phyloP scores from a whole-genome alignment of 805 yeast species.

The Ogataea corticis region DNA sequence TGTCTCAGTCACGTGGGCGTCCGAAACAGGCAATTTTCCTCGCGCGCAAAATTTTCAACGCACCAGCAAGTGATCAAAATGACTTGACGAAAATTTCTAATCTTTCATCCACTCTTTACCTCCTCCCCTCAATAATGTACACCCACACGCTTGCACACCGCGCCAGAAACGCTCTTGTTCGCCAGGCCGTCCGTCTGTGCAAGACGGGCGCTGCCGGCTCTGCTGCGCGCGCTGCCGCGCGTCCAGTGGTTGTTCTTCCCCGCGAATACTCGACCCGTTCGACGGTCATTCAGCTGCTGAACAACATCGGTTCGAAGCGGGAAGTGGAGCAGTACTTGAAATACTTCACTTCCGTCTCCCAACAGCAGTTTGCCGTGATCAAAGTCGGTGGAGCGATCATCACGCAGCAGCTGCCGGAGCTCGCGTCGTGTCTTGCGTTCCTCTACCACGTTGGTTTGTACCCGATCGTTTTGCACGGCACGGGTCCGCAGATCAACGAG shows the following conservation, averaged over 20 bases:
- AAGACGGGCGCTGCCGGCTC: too few relatives aligned
- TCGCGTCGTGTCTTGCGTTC: slow-evolving; percentile 94
- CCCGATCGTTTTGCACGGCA: slow-evolving; percentile 96
- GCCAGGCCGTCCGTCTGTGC: slow-evolving; percentile 21
- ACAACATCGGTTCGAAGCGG: slow-evolving; percentile 94
- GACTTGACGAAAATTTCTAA: too few relatives aligned
- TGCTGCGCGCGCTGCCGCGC: too few relatives aligned
- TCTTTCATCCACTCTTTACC: too few relatives aligned
- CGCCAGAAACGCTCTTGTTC: slow-evolving; percentile 26
- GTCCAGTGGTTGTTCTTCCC: slow-evolving; percentile 14
- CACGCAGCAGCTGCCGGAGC: slow-evolving; percentile 88
- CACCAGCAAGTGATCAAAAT: slow-evolving; percentile 6
- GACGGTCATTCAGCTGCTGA: slow-evolving; percentile 90
- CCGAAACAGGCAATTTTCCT: too few relatives aligned
- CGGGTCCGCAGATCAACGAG: slow-evolving; percentile 98
- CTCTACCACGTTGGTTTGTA: slow-evolving; percentile 95
- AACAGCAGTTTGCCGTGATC: slow-evolving; percentile 97
- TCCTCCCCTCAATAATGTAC: too few relatives aligned
- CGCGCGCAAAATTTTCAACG: too few relatives aligned
- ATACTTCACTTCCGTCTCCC: slow-evolving; percentile 93
- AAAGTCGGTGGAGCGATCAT: slow-evolving; percentile 99
- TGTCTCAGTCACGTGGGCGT: too few relatives aligned
- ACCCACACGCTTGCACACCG: not conserved
- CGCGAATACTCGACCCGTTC: slow-evolving; percentile 71
- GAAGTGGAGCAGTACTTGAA: slow-evolving; percentile 98